phyloP scores from a whole-genome alignment of 306 rosid species.

The Rosa lucieae region DNA sequence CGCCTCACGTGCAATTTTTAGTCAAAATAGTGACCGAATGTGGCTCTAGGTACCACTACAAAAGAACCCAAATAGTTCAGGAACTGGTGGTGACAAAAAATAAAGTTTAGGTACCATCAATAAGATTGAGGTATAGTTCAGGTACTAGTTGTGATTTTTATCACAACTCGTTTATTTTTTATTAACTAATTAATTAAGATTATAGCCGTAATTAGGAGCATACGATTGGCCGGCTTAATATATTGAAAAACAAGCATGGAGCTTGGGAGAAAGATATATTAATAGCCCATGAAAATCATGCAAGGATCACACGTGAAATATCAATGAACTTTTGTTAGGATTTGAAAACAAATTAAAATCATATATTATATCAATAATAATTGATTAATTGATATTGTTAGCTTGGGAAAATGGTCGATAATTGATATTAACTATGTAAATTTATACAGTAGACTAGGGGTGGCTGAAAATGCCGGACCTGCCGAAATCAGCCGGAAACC shows the following conservation, averaged over 20 bases:
- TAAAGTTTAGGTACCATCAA: too few species aligned
- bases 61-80: too few species aligned
- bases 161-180: background rate
- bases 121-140: too few species aligned
- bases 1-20: too few species aligned
- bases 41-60: too few species aligned
- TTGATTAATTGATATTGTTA: background rate
- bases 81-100: too few species aligned
- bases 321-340: constrained; percentile 10
- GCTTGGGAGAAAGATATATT: background rate
- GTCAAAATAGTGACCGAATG: too few species aligned
- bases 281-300: constrained; percentile 23
- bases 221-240: background rate
- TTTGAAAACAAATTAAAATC: background rate
- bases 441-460: background rate
- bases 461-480: too few species aligned
- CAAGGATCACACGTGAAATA: constrained; percentile 31
- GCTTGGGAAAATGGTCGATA: constrained; percentile 3
- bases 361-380: background rate
- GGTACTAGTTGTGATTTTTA: too few species aligned
- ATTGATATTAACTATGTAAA: background rate
- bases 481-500: too few species aligned
- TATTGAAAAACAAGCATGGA: constrained; percentile 12
- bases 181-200: background rate
- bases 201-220: background rate